Evolutionary conservation across 768 basidiomycete species (phyloP).

Genomic region (Lactarius trivialis): DNA sequence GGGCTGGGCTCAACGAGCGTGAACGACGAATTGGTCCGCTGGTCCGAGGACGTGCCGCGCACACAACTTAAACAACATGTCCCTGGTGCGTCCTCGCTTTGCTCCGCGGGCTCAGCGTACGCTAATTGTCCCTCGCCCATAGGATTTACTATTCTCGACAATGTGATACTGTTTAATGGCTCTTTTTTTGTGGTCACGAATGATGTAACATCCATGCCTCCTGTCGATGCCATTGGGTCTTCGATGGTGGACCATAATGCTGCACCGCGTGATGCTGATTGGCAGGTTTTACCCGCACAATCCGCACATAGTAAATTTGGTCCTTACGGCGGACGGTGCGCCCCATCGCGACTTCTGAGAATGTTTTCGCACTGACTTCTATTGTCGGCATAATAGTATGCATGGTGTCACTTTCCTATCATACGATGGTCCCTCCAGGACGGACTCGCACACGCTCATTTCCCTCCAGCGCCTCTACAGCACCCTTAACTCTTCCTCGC

Average conservation of each 20-base stretch:
- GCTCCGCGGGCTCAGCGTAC: not conserved
- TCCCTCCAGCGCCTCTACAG: slow-evolving; percentile 75
- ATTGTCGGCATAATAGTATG: slow-evolving; percentile 36
- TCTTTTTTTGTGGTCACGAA: slow-evolving; percentile 73
- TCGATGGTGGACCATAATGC: slow-evolving; percentile 32
- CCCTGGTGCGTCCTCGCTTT: slow-evolving; percentile 42
- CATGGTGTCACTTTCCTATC: slow-evolving; percentile 56
- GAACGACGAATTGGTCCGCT: slow-evolving; percentile 48
- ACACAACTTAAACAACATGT: slow-evolving; percentile 56
- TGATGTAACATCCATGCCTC: slow-evolving; percentile 53
- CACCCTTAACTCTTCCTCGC: slow-evolving; percentile 40
- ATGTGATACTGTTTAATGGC: slow-evolving; percentile 67
- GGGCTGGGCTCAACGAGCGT: slow-evolving; percentile 31
- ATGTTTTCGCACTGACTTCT: not conserved
- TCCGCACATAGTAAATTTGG: slow-evolving; percentile 28
- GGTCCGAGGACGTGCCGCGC: slow-evolving; percentile 50
- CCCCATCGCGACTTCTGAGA: not conserved
- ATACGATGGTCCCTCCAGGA: slow-evolving; percentile 28
- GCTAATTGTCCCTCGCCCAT: not conserved
- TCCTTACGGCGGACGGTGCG: slow-evolving; percentile 29
- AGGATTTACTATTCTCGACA: slow-evolving; percentile 85
- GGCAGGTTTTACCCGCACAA: slow-evolving; percentile 37
- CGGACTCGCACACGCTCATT: slow-evolving; percentile 64
- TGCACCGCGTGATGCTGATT: slow-evolving; percentile 45
- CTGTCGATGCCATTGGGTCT: slow-evolving; percentile 44